Conservation (phyloP, 2,329 filamentous ascomycete genomes). For the Aphanoascus verrucosus region DNA sequence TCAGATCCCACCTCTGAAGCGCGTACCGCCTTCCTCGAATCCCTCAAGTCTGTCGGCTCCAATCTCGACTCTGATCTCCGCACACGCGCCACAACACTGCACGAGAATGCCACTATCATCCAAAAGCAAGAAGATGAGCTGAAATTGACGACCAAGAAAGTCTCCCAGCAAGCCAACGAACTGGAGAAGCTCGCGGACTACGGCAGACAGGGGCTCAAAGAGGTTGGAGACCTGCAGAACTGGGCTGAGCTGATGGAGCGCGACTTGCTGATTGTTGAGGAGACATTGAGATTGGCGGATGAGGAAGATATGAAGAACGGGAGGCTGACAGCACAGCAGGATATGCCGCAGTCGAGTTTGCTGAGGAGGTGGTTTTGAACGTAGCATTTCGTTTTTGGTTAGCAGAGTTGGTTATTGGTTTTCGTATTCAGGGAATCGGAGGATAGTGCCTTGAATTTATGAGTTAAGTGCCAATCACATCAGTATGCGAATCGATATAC, state of each 20-base stretch:
- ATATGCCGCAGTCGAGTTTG: conserved; percentile 15
- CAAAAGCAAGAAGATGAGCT: conserved; percentile 47
- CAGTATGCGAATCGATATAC: too few species aligned
- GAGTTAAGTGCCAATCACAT: too few species aligned
- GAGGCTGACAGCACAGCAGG: conserved; percentile 4
- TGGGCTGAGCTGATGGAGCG: conserved; percentile 53
- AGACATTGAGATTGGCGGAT: conserved; percentile 32
- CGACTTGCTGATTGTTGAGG: conserved; percentile 37
- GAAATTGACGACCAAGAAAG: conserved; percentile 38
- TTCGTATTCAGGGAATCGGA: not conserved
- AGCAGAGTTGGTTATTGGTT: not conserved
- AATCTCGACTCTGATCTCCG: conserved; percentile 45
- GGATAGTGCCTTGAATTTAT: not conserved
- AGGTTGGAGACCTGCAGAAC: conserved; percentile 55
- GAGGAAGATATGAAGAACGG: conserved; percentile 19
- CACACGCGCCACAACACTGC: conserved; percentile 45
- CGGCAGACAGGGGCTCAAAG: conserved; percentile 47
- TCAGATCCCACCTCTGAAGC: conserved; percentile 34
- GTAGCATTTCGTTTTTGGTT: not conserved
- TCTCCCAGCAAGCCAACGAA: conserved; percentile 44
- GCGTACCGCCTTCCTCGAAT: conserved; percentile 35
- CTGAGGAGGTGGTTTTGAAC: conserved; percentile 17
- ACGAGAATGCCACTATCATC: conserved; percentile 45
- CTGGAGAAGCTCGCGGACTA: conserved; percentile 46
- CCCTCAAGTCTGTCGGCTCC: conserved; percentile 35